Evolutionary conservation across 176 grass and related monocot species (phyloP), one percentile per base, ranked within the genome.

Genomic region (Raddia guianensis): DNA sequence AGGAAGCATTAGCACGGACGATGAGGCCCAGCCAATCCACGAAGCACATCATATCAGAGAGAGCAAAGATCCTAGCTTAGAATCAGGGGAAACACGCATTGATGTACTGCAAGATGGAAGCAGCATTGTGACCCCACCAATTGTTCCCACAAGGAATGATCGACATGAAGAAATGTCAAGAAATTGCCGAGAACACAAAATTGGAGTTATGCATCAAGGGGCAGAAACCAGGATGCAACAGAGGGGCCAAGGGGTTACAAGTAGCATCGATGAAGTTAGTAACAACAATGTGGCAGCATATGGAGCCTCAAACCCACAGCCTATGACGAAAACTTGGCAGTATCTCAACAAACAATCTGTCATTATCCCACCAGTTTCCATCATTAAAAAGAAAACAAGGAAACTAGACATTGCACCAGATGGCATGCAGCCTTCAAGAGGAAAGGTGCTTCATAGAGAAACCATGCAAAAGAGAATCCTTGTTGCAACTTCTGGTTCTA

Each of bases 381-480:
- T 75, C 34, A 66, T 66, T 18, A 66, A 64, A 47, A 83, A 67
- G 40, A 83, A 75, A 35, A 63, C 13, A 8, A 76, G 62, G 37
- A 75, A 43, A 48, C 11, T 47, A 83, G 81, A 76, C 7, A 71
- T 18, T 5, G 43, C 6, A 50, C 5, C 54, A 71, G 54, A 70
- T 59, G 66, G 49, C 16, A 71, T 61, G 78, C 48, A 71, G 53
- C 43, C 66, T 81, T 15, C 53, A 37, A 5, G n/a, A 58, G 68
- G 66, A 60, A 80, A 70, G 44, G 8, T 42, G 49, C 18, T 44
- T 2, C 49, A 44, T 45, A 71, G 11, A 57, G 43, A 6, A 6
- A 33, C 21, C 66, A 19, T 68, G 45, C 79, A 60, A 19, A 49
- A 49, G 54, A 15, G 54, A 71, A 68, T 19, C 46, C 79, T 70